phyloP scores from a whole-genome alignment of 2,329 filamentous ascomycete species.

The Pseudocercospora fijiensis region DNA sequence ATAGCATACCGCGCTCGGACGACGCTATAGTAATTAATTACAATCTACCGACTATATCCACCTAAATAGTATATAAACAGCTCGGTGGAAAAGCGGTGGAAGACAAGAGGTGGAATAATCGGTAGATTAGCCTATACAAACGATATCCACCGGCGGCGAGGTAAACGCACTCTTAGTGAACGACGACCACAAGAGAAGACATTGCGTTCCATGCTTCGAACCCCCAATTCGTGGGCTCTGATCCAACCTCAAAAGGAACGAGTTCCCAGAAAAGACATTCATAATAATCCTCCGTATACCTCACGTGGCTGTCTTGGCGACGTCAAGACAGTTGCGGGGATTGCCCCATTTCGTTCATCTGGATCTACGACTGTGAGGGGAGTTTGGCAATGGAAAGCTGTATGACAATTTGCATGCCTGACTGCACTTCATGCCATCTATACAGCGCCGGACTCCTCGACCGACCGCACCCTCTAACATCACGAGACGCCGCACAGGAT shows the following conservation, averaged over 20 bases:
- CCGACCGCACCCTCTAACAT: constrained; percentile 10
- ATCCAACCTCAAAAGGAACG: neutral
- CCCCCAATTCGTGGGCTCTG: neutral
- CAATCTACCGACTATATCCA: too few relatives aligned
- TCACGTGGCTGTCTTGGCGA: neutral
- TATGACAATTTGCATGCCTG: neutral
- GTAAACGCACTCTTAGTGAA: too few relatives aligned
- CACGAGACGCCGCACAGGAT: constrained; percentile 19
- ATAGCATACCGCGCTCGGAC: too few relatives aligned
- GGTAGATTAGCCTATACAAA: too few relatives aligned
- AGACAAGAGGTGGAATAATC: too few relatives aligned
- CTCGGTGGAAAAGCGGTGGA: too few relatives aligned
- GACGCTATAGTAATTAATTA: too few relatives aligned
- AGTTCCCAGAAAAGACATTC: neutral
- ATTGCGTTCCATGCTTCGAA: neutral
- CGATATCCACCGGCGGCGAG: too few relatives aligned
- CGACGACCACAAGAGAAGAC: neutral
- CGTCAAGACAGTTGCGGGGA: neutral
- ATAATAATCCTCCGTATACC: neutral
- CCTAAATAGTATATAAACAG: too few relatives aligned
- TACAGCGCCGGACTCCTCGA: neutral
- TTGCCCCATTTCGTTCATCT: neutral
- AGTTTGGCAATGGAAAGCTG: neutral
- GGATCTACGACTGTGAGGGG: neutral
- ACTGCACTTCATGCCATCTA: neutral